Base-by-base conservation (phyloP, 805 yeast species). In the Suhomyces pyralidae region DNA sequence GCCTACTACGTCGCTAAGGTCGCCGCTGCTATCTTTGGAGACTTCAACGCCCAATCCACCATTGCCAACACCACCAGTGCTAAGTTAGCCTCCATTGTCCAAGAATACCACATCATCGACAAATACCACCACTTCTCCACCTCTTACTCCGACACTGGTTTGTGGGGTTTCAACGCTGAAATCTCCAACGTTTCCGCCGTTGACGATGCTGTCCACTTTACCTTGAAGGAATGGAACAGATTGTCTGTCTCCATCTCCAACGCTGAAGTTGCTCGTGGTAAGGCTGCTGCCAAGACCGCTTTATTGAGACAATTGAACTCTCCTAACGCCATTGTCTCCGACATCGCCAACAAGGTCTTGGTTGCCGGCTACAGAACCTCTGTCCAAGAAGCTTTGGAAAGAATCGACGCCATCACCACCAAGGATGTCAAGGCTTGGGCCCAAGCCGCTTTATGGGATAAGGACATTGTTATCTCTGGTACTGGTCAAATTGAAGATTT, bases 181-280 rank as follows among this genome's bases (percentile, higher is more conserved):
- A 79, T 85, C 58, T 74, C 85, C 54, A 82, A 86, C 72, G 68
- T 85, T 59, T 70, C 58, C 40, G 74, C 76, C 62, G 74, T 88
- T 60, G 96, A 88, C 71, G 96, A 88, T 68, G 80, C 86, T 58
- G 79, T 84, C 57, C 96, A 88, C 73, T 88, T 88, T 76, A 79
- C 90, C 54, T 77, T 88, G 73, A 88, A 86, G 73, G 88, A 88
- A 79, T 88, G 96, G 94, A 88, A 87, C 81, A 84, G 94, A 80
- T 80, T 87, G 70, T 78, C 92, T 20, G 75, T 85, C 61, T 84
- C 92, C 22, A 74, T 88, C 65, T 80, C 90, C 57, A 89, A 86
- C 58, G 81, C 88, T 53, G 96, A 88, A 77, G 83, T 88, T 61
- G 83, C 83, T 59, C 81, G 90, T 74, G 96, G 85, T 67, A 88